Base-by-base conservation (phyloP, 2,329 filamentous ascomycete species). In the Fusarium hainanense region DNA sequence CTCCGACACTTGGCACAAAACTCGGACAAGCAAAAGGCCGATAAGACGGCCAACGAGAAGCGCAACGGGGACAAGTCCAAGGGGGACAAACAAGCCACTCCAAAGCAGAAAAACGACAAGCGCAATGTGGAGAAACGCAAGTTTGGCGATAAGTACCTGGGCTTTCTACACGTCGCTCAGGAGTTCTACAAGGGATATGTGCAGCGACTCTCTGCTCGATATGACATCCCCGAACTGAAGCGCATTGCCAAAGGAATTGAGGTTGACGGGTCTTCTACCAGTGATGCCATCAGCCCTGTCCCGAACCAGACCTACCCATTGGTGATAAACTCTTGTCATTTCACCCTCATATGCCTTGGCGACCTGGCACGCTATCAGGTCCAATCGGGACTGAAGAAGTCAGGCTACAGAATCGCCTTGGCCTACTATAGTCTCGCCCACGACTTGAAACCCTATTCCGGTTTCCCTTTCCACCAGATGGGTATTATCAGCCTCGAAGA, bases 151-250 rank as follows among this genome's bases (percentile, higher is more conserved):
- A 86, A 90, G 69, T 98, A 97, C 79, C 84, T 91, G 60, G 88
- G 89, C 71, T 98, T 97, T 78, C 89, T 98, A 73, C 97, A 95
- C 80, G 91, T 90, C 48, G 92, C 93, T 70, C 93, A 96, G 79
- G 89, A 89, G 74, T 98, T 97, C 79, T 98, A 98, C 84, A 89
- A 92, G 75, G 90, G 89, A 70, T 96, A 93, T 75, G 91, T 98
- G 57, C 90, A 95, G 78, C 89, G 90, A 59, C 84, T 98, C 25
- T 90, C 91, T 55, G 85, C 84, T 27, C 84, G 85, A 52, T 90
- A 88, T 75, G 83, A 84, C 60, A 83, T 87, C 60, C 81, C 80
- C 32, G 85, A 86, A 74, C 80, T 88, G 37, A 81, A 82, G 63
- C 81, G 83, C 71, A 78, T 79, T 50, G 80, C 79, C 30, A 66